These are phyloP conservation scores for Aschersonia sp. DNA, from an alignment of 2,329 filamentous ascomycete species.

Conservation along the genomic window DNA sequence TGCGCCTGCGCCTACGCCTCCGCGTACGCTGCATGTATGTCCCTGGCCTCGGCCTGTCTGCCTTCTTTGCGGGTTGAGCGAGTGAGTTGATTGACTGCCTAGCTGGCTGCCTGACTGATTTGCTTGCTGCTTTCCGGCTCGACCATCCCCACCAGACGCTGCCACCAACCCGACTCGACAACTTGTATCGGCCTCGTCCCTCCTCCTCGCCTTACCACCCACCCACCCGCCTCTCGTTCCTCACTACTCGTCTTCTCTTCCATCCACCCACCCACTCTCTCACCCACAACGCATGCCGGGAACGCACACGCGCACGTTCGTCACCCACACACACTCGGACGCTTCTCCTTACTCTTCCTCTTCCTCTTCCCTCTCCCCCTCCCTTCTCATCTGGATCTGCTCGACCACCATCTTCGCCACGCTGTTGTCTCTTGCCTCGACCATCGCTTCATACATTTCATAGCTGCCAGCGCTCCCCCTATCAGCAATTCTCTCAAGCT, in stretches of 20 bases:
- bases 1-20: slow-evolving; percentile 7
- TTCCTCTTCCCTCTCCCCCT: background rate
- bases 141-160: background rate
- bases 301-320: background rate
- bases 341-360: background rate
- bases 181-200: background rate
- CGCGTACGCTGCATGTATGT: slow-evolving; percentile 1
- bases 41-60: no score
- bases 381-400: background rate
- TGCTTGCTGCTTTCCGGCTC: background rate
- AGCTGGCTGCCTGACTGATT: no score
- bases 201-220: slow-evolving; percentile 1
- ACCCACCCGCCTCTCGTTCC: slow-evolving; percentile 2
- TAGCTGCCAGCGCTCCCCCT: background rate
- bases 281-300: background rate
- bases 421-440: background rate
- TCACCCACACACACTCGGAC: background rate
- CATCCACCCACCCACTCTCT: background rate
- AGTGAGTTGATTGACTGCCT: no score
- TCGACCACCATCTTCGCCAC: background rate
- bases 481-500: background rate
- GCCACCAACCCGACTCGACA: slow-evolving; percentile 1
- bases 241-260: background rate
- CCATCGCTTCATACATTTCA: background rate
- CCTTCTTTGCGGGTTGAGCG: no score